These are phyloP conservation scores for Hericium erinaceus DNA, from an alignment of 768 basidiomycete species.

Conservation along the genomic window DNA sequence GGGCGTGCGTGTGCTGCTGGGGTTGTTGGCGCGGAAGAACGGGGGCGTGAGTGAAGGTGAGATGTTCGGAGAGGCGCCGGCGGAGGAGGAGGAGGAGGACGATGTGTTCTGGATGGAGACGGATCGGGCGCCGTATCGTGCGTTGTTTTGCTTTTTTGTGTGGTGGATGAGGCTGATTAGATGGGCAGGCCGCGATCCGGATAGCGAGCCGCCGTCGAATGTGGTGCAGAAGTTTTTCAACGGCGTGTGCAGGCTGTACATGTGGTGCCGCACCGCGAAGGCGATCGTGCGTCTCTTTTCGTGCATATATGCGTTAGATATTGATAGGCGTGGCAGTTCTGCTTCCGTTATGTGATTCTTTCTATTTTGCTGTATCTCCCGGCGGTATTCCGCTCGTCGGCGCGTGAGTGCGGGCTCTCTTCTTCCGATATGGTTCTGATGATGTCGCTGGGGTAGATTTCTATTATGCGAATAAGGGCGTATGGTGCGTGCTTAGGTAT, in stretches of 20 bases:
- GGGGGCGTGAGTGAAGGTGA: constrained; percentile 17
- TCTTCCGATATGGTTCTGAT: neutral
- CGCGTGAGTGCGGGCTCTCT: constrained; percentile 26
- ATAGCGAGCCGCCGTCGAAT: constrained; percentile 38
- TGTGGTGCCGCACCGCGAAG: constrained; percentile 33
- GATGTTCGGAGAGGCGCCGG: constrained; percentile 18
- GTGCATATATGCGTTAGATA: neutral
- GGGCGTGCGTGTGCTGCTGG: constrained; percentile 27
- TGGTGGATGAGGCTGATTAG: neutral
- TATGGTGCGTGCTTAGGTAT: constrained; percentile 27
- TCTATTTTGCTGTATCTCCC: constrained; percentile 46
- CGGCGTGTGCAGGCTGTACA: constrained; percentile 24
- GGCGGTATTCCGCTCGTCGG: constrained; percentile 29
- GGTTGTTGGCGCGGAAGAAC: constrained; percentile 17
- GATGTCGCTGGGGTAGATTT: constrained; percentile 22
- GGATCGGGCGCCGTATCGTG: constrained; percentile 8
- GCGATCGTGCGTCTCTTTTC: constrained; percentile 23
- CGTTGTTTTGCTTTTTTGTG: neutral
- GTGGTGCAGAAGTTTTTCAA: constrained; percentile 30
- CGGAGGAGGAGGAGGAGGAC: constrained; percentile 22
- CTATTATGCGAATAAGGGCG: constrained; percentile 34
- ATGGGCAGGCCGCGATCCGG: constrained; percentile 31
- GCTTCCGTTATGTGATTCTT: constrained; percentile 39
- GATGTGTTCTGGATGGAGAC: constrained; percentile 17
- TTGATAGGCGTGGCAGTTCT: constrained; percentile 27